Conservation (phyloP, 108 stramenopile genomes). For the Nannochloropsis gaditana region DNA sequence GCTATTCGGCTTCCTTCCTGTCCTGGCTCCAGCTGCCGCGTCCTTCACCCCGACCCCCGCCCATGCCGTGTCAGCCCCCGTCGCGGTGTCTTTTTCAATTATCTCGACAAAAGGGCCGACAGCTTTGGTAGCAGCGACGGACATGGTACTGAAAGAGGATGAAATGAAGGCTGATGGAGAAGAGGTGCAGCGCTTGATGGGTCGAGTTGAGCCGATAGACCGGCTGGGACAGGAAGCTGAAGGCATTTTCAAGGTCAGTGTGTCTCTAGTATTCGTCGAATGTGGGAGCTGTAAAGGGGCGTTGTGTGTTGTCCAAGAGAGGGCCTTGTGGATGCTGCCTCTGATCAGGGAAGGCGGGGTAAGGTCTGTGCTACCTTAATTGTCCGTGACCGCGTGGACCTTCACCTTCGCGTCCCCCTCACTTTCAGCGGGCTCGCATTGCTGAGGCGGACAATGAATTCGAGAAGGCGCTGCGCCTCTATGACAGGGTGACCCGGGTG, state of each 20-base stretch:
- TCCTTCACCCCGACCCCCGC: not conserved
- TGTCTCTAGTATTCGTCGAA: not conserved
- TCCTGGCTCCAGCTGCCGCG: not conserved
- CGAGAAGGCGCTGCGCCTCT: not conserved
- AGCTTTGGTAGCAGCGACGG: not conserved
- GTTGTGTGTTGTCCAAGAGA: too few relatives aligned
- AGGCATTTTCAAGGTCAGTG: constrained; percentile 5
- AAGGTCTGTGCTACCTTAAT: too few relatives aligned
- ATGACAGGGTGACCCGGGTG: constrained; percentile 27
- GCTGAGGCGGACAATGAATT: not conserved
- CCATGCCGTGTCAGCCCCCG: too few relatives aligned
- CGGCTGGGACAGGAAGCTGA: not conserved
- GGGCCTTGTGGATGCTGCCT: too few relatives aligned
- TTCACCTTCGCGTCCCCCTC: not conserved
- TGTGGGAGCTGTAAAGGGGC: too few relatives aligned
- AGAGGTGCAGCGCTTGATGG: not conserved
- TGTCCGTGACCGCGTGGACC: too few relatives aligned
- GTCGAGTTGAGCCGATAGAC: not conserved
- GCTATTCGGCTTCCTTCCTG: not conserved
- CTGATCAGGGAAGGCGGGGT: too few relatives aligned
- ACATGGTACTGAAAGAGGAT: not conserved
- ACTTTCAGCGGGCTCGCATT: not conserved
- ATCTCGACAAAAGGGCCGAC: too few relatives aligned
- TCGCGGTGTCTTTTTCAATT: too few relatives aligned
- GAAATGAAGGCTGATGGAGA: not conserved